A percentile compares a stretch with the other conserved stretches of the same genome.
These are phyloP conservation scores for Fusarium goolgardi DNA, from an alignment of 2,329 filamentous ascomycete genomes.

Conservation along the genomic window DNA sequence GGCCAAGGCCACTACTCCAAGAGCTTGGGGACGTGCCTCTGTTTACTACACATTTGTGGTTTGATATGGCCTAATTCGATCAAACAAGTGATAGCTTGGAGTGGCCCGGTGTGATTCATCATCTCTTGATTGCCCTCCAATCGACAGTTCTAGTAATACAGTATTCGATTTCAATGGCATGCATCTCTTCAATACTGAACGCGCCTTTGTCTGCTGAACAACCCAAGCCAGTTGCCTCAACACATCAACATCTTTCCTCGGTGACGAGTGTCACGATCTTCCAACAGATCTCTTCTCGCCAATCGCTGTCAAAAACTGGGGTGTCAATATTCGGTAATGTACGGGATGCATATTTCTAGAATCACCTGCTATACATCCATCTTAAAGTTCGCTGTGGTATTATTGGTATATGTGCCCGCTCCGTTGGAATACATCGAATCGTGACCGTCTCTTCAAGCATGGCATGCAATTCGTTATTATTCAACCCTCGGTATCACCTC, in stretches of 20 bases:
- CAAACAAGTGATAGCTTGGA: neutral
- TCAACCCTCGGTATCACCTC: constrained; percentile 44
- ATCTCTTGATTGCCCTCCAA: neutral
- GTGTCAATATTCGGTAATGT: neutral
- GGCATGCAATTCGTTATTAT: constrained; percentile 42
- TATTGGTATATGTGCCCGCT: constrained; percentile 45
- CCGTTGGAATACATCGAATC: constrained; percentile 44
- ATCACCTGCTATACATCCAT: constrained; percentile 17
- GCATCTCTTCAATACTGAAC: neutral
- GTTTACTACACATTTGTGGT: neutral
- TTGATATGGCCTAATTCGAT: neutral
- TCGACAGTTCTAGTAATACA: neutral
- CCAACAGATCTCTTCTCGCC: neutral
- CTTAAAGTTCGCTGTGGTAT: constrained; percentile 36
- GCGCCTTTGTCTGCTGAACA: neutral
- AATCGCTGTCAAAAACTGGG: neutral
- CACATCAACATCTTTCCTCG: neutral
- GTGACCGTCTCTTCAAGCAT: constrained; percentile 45
- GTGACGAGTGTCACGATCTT: neutral
- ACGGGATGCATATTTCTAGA: constrained; percentile 8
- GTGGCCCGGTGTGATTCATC: neutral
- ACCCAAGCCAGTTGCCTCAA: neutral
- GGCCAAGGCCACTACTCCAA: neutral
- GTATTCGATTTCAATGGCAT: neutral
- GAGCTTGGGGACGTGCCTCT: neutral